Conservation (phyloP, 176 grass and related monocot genomes). For the Pontederia crassipes region DNA sequence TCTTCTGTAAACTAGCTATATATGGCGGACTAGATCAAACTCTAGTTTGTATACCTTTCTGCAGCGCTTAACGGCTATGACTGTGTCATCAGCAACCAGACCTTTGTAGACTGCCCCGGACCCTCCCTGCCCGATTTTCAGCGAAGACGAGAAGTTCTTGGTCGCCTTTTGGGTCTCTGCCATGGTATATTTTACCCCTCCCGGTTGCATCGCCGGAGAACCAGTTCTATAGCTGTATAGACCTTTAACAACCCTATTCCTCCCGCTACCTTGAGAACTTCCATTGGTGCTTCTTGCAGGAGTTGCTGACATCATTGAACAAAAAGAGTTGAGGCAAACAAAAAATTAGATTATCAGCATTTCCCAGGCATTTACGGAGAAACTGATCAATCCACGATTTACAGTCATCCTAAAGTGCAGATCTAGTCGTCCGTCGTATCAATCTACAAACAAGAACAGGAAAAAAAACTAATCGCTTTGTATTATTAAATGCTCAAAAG, state of each 20-base stretch:
- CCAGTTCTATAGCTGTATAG: not conserved
- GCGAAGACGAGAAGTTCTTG: conserved; percentile 9
- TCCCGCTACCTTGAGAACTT: not conserved
- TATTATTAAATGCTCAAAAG: too few species aligned
- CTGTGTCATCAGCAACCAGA: not conserved
- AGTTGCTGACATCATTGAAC: not conserved
- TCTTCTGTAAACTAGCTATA: too few species aligned
- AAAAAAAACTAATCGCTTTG: too few species aligned
- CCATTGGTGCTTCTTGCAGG: not conserved
- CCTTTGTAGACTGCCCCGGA: conserved; percentile 7
- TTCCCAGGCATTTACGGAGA: not conserved
- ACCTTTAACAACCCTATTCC: not conserved
- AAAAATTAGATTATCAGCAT: not conserved
- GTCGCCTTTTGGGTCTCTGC: conserved; percentile 6
- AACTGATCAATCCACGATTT: too few species aligned
- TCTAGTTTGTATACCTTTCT: not conserved
- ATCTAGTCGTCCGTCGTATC: too few species aligned
- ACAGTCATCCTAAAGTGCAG: too few species aligned
- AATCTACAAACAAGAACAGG: too few species aligned
- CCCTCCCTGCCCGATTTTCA: conserved; percentile 4
- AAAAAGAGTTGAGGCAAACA: not conserved
- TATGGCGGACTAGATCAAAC: too few species aligned
- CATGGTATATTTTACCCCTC: not conserved
- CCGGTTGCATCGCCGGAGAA: not conserved
- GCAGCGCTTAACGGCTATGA: conserved; percentile 5